Base-by-base conservation (phyloP, 2,329 filamentous ascomycete genomes). In the Penicillium sp. region DNA sequence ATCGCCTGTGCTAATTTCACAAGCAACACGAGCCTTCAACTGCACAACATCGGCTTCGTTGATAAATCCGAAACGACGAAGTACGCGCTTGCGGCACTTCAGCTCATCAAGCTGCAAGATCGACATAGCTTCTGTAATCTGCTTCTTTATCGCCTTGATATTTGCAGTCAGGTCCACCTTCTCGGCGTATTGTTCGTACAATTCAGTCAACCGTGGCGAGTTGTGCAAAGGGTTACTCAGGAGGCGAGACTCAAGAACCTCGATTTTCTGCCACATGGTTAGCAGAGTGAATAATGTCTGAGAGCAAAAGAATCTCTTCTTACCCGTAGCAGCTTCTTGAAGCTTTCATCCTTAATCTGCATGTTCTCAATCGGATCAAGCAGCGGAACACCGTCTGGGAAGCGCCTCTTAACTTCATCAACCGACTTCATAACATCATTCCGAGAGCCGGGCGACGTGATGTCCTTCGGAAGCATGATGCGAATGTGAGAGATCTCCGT, bases 351-450 rank as follows among this genome's bases (percentile, higher is more conserved):
- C 4, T 82, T 87, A 66, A 99, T 97, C 29, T 86, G 84, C 94
- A 99, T 97, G 68, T 97, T 92, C 72, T 97, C 92, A 38, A 99
- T 87, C 0, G 94, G 94, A 67, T 99, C 94, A 18, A 99, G 77
- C 7, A 92, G 81, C 3, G 94, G 88, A 54, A 99, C 79, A 3
- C 94, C 94, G 68, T 99, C 94, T 0, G 92, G 91, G 77, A 99
- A 97, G 27, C 94, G 87, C 62, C 86, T 86, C 73, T 89, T 84
- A 16, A 96, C 87, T 72, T 97, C 93, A 40, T 85, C 82, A 29
- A 97, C 75, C 4, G 82, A 75, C 67, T 87, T 89, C 52, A 83
- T 81, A 32, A 88, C 80, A 1, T 80, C 82, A 61, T 89, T 89
- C 54, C 87, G 84, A 46, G 91, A 84, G n/a, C 88, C 81, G 4